Conservation (phyloP, 148 eudicot species). For the Heliosperma pusillum region DNA sequence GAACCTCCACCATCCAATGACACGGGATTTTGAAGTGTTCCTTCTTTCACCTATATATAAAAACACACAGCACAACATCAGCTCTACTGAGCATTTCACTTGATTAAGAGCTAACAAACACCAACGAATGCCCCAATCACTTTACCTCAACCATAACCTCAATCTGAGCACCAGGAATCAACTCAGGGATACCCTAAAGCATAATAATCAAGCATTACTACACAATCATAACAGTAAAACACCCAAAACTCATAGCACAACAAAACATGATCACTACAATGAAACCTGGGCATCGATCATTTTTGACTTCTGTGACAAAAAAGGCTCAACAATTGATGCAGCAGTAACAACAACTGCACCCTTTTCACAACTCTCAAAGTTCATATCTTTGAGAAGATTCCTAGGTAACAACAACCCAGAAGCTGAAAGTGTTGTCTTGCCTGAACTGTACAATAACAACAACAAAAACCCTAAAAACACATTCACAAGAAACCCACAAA, state of each 20-base stretch:
- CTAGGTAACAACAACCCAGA: conserved; percentile 74
- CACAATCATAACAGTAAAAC: neutral
- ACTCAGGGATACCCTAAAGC: conserved; percentile 52
- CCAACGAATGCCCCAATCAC: neutral
- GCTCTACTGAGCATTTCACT: neutral
- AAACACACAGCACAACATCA: conserved; percentile 8
- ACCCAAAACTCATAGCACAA: neutral
- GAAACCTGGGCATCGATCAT: conserved; percentile 43
- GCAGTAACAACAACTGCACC: conserved; percentile 59
- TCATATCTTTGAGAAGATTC: conserved; percentile 24
- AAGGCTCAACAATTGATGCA: conserved; percentile 88
- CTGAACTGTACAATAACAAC: conserved; percentile 47
- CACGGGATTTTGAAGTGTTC: conserved; percentile 15
- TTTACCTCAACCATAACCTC: conserved; percentile 78
- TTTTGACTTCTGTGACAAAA: conserved; percentile 44
- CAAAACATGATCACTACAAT: neutral
- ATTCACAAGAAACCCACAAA: neutral
- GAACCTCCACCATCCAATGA: conserved; percentile 28
- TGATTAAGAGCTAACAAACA: neutral
- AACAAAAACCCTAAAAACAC: neutral
- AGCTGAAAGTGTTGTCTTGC: conserved; percentile 80
- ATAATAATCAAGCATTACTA: neutral
- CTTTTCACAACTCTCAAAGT: conserved; percentile 17
- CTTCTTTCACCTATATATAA: conserved; percentile 36
- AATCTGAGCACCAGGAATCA: conserved; percentile 62